Percentiles rank a stretch among this genome's conserved stretches.
Conservation (phyloP, 2,329 filamentous ascomycete genomes). For the Venturia oleaginea region DNA sequence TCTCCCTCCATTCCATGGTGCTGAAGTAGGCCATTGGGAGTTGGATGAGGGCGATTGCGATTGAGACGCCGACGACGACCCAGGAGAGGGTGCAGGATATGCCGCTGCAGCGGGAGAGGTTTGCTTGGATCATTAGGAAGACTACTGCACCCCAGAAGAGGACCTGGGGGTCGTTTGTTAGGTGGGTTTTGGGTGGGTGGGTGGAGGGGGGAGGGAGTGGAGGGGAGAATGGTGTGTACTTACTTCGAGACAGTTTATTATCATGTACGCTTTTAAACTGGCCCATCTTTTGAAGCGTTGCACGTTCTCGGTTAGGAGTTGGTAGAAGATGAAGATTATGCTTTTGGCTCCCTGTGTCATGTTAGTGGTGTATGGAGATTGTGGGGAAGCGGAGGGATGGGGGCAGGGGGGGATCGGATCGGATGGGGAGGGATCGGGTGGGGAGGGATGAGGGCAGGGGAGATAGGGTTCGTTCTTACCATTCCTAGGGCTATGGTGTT, state of each 20-base stretch:
- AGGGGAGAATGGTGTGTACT: background rate
- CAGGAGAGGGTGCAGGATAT: conserved; percentile 19
- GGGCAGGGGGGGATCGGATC: background rate
- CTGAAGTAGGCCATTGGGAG: background rate
- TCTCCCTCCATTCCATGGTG: background rate
- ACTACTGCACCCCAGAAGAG: conserved; percentile 35
- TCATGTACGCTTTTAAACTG: conserved; percentile 33
- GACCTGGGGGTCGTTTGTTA: conserved; percentile 15
- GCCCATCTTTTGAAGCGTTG: conserved; percentile 23
- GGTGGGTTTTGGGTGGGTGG: too few species aligned
- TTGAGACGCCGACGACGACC: conserved; percentile 18
- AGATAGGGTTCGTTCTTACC: too few species aligned
- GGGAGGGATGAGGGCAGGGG: too few species aligned
- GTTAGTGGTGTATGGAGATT: background rate
- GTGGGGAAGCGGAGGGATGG: background rate
- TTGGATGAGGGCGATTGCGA: conserved; percentile 5
- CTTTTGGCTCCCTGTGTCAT: conserved; percentile 29
- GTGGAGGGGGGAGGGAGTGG: too few species aligned
- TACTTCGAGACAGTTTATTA: conserved; percentile 33
- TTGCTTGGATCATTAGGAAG: conserved; percentile 22
- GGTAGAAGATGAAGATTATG: conserved; percentile 33
- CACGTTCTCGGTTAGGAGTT: conserved; percentile 31
- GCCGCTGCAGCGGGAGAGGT: conserved; percentile 18
- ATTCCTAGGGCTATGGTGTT: conserved; percentile 21
- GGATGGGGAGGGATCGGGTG: too few species aligned